Conservation (phyloP, 2,329 filamentous ascomycete species). For the Scedosporium boydii region DNA sequence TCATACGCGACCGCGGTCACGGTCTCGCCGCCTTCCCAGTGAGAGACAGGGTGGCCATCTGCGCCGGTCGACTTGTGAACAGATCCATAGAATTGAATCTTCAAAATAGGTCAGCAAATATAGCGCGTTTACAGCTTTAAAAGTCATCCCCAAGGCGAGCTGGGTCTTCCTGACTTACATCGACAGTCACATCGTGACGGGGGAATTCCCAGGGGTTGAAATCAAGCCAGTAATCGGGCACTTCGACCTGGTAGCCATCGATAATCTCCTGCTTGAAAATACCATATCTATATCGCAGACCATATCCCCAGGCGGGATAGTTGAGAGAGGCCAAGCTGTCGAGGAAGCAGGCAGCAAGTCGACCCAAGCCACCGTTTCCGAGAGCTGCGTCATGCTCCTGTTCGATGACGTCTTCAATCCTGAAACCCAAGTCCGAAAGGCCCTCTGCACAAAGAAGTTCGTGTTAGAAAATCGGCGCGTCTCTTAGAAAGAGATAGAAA, state of each 20-base stretch:
- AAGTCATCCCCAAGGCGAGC: too few species aligned
- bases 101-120: too few species aligned
- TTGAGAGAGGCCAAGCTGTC: constrained; percentile 93
- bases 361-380: constrained; percentile 90
- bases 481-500: background rate
- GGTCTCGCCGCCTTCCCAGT: constrained; percentile 89
- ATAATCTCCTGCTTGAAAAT: constrained; percentile 99
- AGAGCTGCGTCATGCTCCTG: constrained; percentile 96
- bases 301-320: constrained; percentile 96
- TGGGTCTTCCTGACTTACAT: constrained; percentile 38
- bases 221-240: constrained; percentile 98
- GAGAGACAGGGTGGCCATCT: constrained; percentile 61
- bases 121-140: too few species aligned
- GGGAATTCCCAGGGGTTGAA: constrained; percentile 99
- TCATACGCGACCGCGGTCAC: constrained; percentile 92
- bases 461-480: background rate
- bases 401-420: constrained; percentile 87
- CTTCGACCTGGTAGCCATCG: constrained; percentile 94
- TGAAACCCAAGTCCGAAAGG: constrained; percentile 82
- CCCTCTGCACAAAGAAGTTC: constrained; percentile 48
- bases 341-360: constrained; percentile 91
- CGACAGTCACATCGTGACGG: constrained; percentile 86
- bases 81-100: constrained; percentile 88
- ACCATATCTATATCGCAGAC: constrained; percentile 86
- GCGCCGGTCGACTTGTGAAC: constrained; percentile 69